A percentile compares a stretch with the other conserved stretches of the same genome.
phyloP scores from a whole-genome alignment of 148 eudicot species.

The Chenopodium formosanum region DNA sequence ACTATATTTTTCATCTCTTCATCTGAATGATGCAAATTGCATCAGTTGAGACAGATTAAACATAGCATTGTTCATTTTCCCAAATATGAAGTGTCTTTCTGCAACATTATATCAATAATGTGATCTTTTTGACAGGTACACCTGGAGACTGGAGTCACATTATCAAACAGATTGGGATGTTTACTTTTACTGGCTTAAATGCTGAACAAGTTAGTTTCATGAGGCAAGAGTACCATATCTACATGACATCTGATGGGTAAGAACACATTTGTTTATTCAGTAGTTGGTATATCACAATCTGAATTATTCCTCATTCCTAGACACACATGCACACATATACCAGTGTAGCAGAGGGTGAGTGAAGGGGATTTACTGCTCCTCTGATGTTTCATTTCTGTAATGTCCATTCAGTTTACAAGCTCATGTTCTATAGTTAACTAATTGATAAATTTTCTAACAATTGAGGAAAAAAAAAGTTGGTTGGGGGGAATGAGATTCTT shows the following conservation, averaged over 20 bases:
- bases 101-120: not conserved
- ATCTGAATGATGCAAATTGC: not conserved
- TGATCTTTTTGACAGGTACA: slow-evolving; percentile 34
- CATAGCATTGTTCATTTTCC: not conserved
- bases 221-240: slow-evolving; percentile 49
- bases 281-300: not conserved
- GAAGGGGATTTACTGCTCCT: not conserved
- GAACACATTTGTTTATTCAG: slow-evolving; percentile 1
- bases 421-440: too few relatives aligned
- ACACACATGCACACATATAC: not conserved
- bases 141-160: slow-evolving; percentile 63
- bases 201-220: slow-evolving; percentile 46
- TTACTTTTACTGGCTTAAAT: slow-evolving; percentile 54
- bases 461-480: not conserved
- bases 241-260: slow-evolving; percentile 60
- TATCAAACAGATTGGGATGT: slow-evolving; percentile 58
- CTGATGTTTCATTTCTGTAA: not conserved
- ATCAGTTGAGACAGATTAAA: not conserved
- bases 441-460: too few relatives aligned
- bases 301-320: not conserved
- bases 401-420: too few relatives aligned
- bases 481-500: not conserved
- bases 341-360: not conserved
- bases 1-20: not conserved
- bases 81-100: not conserved